Base-by-base conservation (phyloP, 2,329 filamentous ascomycete species). In the Magnaporthiopsis incrustans region DNA sequence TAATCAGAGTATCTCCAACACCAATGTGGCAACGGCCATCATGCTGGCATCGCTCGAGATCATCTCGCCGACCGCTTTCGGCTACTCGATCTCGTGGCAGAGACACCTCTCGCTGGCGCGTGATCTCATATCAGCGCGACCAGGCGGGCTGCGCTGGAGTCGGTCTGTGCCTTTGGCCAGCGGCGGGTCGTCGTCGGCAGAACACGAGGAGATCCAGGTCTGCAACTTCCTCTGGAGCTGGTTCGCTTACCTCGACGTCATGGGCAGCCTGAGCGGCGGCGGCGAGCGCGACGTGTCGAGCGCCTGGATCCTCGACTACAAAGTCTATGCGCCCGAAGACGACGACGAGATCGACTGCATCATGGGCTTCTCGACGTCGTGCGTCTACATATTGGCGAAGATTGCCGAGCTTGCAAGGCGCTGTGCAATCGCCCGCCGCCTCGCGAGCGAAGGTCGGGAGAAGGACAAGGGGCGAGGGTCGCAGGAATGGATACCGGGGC, bases 1-100 rank as follows among this genome's bases (percentile, higher is more conserved):
- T 0, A 79, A 81, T 56, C 80, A 84, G 66, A 84, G 85, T 57
- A 86, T 92, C 14, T 88, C 89, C 0, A 87, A 92, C 68, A 85
- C 85, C 22, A 90, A 89, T 64, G 80, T 96, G 3, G 90, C 91
- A 0, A 91, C 90, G 0, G 89, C 91, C 10, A 92, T 96, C 67
- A 92, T 95, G 89, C 82, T 96, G 59, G 85, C 90, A 0, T 93
- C 90, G 1, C 79, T 95, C 26, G 90, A 95, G 71, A 94, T 95
- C 64, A 88, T 95, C 61, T 92, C 89, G 0, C 91, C 91, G 0
- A 89, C 88, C 64, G 89, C 89, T 0, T 94, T 95, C 71, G 90
- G 89, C 63, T 87, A 91, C n/a, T 82, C 85, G 0, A 89, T 94
- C 63, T 83, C 89, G 1, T 96, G 91, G 91, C 90, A 92, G 71